Evolutionary conservation across 208 protist genomes (phyloP), one percentile per base, ranked within the genome.

Genomic region (Trichomonas tenax): DNA sequence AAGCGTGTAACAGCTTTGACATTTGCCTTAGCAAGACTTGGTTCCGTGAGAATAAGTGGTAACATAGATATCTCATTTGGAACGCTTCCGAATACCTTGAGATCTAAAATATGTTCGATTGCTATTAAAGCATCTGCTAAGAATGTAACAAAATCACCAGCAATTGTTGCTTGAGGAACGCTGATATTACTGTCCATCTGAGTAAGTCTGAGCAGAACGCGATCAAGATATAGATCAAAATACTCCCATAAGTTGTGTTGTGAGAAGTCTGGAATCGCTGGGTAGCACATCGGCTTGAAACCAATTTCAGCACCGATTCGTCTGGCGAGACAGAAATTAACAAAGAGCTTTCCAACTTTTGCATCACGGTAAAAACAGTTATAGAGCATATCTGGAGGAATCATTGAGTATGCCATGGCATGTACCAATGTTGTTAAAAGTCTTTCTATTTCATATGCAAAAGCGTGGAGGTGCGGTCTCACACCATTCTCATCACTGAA

Each of bases 391-490:
- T 89, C 40, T 21, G 40, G 15, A n/a, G 34, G 23, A 10, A 89
- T 31, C 36, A 46, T 44, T 0, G 40, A 46, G 48, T 89, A 89
- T n/a, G 82, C 82, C 82, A 89, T 89, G 31, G 82, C 82, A 44
- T 89, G 23, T 8, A 46, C 40, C 17, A 89, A 46, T 14, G n/a
- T 44, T n/a, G 23, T n/a, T n/a, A 89, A 40, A n/a, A 89, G 21
- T n/a, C 82, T 9, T 89, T 89, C 82, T n/a, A 89, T 89, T 46
- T 89, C 82, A 31, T 89, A 89, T n/a, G 82, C 23, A 46, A 89
- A 89, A 10, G 40, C 36, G 17, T 44, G 82, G 14, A 89, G 48
- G 48, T 89, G 82, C 21, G 82, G 82, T 44, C 40, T 44, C 0
- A 89, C 40, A 4, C 82, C 40, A 46, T 89, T 89, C 48, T 89